A percentile compares a stretch with the other conserved stretches of the same genome.
These are phyloP conservation scores for Suillus discolor DNA, from an alignment of 768 basidiomycete genomes.

Conservation along the genomic window DNA sequence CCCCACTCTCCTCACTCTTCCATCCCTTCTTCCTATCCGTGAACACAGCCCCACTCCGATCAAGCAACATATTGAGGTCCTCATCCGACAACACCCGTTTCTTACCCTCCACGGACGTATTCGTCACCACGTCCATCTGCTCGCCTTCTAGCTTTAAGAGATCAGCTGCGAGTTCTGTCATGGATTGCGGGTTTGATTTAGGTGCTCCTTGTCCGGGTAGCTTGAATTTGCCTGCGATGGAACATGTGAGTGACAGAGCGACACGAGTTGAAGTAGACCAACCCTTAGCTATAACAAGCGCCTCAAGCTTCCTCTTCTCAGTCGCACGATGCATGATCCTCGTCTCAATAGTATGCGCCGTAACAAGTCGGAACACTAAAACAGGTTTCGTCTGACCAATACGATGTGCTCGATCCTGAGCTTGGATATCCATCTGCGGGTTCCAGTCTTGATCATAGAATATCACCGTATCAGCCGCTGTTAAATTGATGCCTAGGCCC, in stretches of 20 bases:
- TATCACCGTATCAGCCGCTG: constrained; percentile 52
- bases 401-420: constrained; percentile 93
- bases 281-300: constrained; percentile 94
- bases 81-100: constrained; percentile 76
- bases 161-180: constrained; percentile 80
- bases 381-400: constrained; percentile 95
- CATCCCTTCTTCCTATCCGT: constrained; percentile 71
- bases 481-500: constrained; percentile 94
- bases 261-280: not conserved
- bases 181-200: constrained; percentile 59
- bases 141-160: constrained; percentile 84
- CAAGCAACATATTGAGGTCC: constrained; percentile 80
- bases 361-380: constrained; percentile 85
- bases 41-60: constrained; percentile 77
- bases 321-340: constrained; percentile 87
- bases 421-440: constrained; percentile 96
- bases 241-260: not conserved
- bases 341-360: constrained; percentile 88
- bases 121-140: constrained; percentile 83
- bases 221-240: constrained; percentile 75
- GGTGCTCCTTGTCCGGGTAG: constrained; percentile 56
- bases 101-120: constrained; percentile 64
- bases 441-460: constrained; percentile 43
- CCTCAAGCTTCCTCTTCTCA: constrained; percentile 90
- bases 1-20: constrained; percentile 45